Conservation (phyloP, 140 eudicot species). For the Stevia rebaudiana region DNA sequence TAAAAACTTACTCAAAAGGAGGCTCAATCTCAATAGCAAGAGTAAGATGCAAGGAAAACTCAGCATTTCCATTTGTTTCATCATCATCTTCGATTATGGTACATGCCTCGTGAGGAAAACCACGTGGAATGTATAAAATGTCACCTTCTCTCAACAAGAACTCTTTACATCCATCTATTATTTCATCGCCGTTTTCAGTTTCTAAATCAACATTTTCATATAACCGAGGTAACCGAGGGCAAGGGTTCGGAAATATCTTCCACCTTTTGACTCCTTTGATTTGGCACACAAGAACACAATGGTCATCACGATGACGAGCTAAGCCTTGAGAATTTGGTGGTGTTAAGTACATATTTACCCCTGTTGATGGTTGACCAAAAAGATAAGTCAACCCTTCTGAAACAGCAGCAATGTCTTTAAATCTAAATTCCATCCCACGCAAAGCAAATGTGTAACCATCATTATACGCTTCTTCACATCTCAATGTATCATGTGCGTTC, state of each 20-base stretch:
- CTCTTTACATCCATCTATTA: conserved; percentile 29
- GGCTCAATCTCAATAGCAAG: conserved; percentile 84
- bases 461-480: conserved; percentile 55
- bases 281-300: conserved; percentile 84
- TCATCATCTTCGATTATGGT: conserved; percentile 35
- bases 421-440: conserved; percentile 76
- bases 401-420: conserved; percentile 46
- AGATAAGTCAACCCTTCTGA: conserved; percentile 52
- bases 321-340: conserved; percentile 81
- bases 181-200: conserved; percentile 26
- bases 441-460: conserved; percentile 73
- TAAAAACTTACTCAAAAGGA: conserved; percentile 72
- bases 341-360: conserved; percentile 79
- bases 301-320: conserved; percentile 81
- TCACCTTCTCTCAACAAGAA: conserved; percentile 76
- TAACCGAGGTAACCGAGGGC: conserved; percentile 57
- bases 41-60: conserved; percentile 68
- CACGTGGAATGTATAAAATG: conserved; percentile 81
- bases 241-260: conserved; percentile 45
- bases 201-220: conserved; percentile 43
- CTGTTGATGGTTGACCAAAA: conserved; percentile 88
- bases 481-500: conserved; percentile 36
- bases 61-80: conserved; percentile 18
- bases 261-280: conserved; percentile 58
- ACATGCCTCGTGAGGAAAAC: conserved; percentile 73